Conservation (phyloP, 2,329 filamentous ascomycete genomes). For the Penicillium psychrosexuale region DNA sequence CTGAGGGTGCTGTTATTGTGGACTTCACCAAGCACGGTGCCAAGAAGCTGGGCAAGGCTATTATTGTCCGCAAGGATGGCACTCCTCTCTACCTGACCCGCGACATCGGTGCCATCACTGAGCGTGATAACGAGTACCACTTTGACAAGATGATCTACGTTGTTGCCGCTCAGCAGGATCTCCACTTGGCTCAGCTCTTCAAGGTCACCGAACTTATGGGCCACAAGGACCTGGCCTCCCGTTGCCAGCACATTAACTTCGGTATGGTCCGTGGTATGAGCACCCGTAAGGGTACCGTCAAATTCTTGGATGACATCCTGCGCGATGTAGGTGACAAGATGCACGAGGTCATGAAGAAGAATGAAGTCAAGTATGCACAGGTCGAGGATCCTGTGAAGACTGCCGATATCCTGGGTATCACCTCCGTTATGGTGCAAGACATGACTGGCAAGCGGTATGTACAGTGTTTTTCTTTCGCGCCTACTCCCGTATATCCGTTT, state of each 20-base stretch:
- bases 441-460: constrained; percentile 87
- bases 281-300: constrained; percentile 67
- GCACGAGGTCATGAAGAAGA: constrained; percentile 95
- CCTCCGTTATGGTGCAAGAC: constrained; percentile 95
- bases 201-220: constrained; percentile 63
- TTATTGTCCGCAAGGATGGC: constrained; percentile 65
- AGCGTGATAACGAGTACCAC: constrained; percentile 60
- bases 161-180: constrained; percentile 62
- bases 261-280: constrained; percentile 66
- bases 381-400: constrained; percentile 77
- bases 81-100: constrained; percentile 67
- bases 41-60: constrained; percentile 65
- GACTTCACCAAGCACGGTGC: constrained; percentile 66
- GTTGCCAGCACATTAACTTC: constrained; percentile 63
- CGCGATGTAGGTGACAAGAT: constrained; percentile 85
- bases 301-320: constrained; percentile 70
- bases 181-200: constrained; percentile 63
- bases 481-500: constrained; percentile 39
- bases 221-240: constrained; percentile 56
- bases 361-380: constrained; percentile 84
- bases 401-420: constrained; percentile 88
- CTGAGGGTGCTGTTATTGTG: constrained; percentile 65
- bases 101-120: constrained; percentile 64
- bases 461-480: background rate
- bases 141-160: constrained; percentile 70